Base-by-base conservation (phyloP, 169 alveolate species). In the Cryptosporidium meleagridis region DNA sequence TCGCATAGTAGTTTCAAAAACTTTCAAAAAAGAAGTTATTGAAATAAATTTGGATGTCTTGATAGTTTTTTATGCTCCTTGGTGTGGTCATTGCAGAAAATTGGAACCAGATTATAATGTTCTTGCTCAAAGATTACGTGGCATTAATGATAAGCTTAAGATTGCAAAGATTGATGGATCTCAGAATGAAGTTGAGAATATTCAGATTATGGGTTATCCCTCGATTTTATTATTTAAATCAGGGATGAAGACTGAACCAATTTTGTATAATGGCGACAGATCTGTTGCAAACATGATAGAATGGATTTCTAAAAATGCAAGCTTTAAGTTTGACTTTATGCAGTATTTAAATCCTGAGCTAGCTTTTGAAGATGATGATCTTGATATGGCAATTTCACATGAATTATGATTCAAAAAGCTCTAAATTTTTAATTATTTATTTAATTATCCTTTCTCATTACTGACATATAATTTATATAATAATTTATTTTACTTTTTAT, bases 51-150 rank as follows among this genome's bases (percentile, higher is more conserved):
- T 92, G 33, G 89, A 93, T 75, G 93, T 94, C 9, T 87, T 95
- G 35, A 93, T 95, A 67, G 94, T 94, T 84, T 96, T 95, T 91
- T 95, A 91, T 55, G 96, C 98, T 39, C 96, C 96, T 35, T 93
- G 97, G 97, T 96, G 98, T 69, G 97, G 96, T 14, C 97, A 95
- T 93, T 96, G 98, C 80, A 94, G 96, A 89, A 68, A 91, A 23
- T 59, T 96, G 58, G 95, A 94, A 41, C 96, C 97, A 48, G 96
- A 96, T 84, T 96, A 91, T 39, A 61, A 80, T 62, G n/a, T 58
- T n/a, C 89, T 80, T 59, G 89, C 80, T 35, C 75, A 61, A n/a
- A 80, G 89, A 62, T 55, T 80, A 26, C 73, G 70, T 23, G 75
- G 75, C 16, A 59, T 80, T 29, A 80, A n/a, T 52, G 75, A 58